These are phyloP conservation scores for Neonectria ditissima DNA, from an alignment of 2,329 filamentous ascomycete species.

Conservation along the genomic window DNA sequence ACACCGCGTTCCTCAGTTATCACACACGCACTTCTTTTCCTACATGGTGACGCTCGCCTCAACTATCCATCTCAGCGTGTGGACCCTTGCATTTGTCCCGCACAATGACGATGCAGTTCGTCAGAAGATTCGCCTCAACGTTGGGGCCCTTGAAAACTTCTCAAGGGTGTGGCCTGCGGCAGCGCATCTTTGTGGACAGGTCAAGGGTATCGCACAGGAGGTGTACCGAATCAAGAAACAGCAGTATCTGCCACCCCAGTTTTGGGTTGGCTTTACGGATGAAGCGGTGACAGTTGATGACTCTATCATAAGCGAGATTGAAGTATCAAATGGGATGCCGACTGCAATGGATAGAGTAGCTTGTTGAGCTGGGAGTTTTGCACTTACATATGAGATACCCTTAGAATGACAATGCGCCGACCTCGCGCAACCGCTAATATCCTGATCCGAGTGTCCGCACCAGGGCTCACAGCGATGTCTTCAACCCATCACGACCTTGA, in stretches of 20 bases:
- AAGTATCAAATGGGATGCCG: background rate
- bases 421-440: background rate
- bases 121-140: constrained; percentile 82
- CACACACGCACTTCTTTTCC: constrained; percentile 86
- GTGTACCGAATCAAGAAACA: constrained; percentile 72
- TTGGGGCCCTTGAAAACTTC: constrained; percentile 77
- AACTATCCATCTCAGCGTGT: constrained; percentile 84
- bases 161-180: constrained; percentile 79
- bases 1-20: constrained; percentile 75
- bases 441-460: too few relatives aligned
- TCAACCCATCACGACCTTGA: too few relatives aligned
- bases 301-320: background rate
- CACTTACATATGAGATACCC: too few relatives aligned
- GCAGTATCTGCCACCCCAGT: constrained; percentile 45
- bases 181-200: constrained; percentile 74
- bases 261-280: background rate
- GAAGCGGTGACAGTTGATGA: background rate
- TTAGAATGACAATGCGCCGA: background rate
- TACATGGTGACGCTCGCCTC: constrained; percentile 82
- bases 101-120: constrained; percentile 74
- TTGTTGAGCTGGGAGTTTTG: too few relatives aligned
- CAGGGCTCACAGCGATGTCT: too few relatives aligned
- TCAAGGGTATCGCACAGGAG: constrained; percentile 81
- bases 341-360: too few relatives aligned
- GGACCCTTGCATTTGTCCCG: constrained; percentile 72